A percentile compares a stretch with the other conserved stretches of the same genome.
phyloP scores from a whole-genome alignment of 1,284 basidiomycete species.

The Heterobasidion annosum region DNA sequence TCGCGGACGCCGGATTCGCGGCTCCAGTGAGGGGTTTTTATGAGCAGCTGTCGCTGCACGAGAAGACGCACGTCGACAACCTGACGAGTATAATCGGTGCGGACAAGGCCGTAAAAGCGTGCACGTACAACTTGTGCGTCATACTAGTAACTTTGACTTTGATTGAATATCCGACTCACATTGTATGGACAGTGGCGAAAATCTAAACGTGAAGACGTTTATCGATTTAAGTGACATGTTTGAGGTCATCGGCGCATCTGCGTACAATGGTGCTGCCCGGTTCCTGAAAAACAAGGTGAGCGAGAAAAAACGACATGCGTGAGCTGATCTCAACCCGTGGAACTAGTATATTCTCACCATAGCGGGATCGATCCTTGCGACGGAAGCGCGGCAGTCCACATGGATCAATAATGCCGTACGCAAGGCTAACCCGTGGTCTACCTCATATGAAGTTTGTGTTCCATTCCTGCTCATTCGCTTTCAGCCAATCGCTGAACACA shows the following conservation, averaged over 20 bases:
- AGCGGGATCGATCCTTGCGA: conserved; percentile 29
- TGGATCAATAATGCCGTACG: conserved; percentile 41
- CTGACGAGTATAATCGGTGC: conserved; percentile 35
- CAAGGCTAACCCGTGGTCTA: conserved; percentile 42
- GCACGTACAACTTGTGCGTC: conserved; percentile 47
- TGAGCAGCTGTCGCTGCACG: conserved; percentile 39
- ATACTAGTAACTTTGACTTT: background rate
- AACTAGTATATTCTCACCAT: conserved; percentile 16
- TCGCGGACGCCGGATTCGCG: conserved; percentile 32
- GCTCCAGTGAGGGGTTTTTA: conserved; percentile 33
- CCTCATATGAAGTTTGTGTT: conserved; percentile 34
- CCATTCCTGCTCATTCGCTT: background rate
- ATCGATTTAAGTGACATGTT: conserved; percentile 39
- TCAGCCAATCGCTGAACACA: background rate
- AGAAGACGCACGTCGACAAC: conserved; percentile 34
- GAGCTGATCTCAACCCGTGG: no score
- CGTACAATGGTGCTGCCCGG: conserved; percentile 42
- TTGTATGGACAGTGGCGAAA: conserved; percentile 29
- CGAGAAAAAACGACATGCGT: no score
- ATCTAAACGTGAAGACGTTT: conserved; percentile 31
- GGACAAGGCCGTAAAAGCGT: conserved; percentile 34
- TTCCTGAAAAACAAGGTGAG: conserved; percentile 23
- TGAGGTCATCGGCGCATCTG: conserved; percentile 41
- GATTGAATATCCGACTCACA: background rate
- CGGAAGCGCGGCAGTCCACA: conserved; percentile 36